A percentile compares a stretch with the other conserved stretches of the same genome.
Evolutionary conservation across 306 rosid genomes (phyloP).

Genomic region (Abrus pulchellus): DNA sequence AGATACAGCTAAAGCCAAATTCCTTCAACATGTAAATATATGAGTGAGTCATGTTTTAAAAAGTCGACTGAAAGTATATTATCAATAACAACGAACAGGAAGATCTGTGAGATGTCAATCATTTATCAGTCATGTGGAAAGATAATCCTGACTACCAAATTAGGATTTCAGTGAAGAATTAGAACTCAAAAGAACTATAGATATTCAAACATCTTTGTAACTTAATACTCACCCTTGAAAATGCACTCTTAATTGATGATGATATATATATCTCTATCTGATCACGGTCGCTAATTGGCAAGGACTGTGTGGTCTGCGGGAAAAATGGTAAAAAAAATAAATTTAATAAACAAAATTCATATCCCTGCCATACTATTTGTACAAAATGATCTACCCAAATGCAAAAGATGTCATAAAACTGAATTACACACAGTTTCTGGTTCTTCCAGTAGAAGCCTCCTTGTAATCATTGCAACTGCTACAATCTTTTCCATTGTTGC

Average conservation of each 20-base stretch:
- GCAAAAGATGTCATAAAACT: constrained; percentile 45
- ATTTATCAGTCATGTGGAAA: constrained; percentile 38
- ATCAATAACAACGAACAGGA: constrained; percentile 23
- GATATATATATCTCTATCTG: constrained; percentile 86
- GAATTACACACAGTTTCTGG: constrained; percentile 71
- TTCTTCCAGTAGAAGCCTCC: constrained; percentile 97
- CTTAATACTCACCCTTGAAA: constrained; percentile 80
- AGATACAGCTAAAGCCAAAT: constrained; percentile 2
- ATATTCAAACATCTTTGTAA: constrained; percentile 40
- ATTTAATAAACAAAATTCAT: constrained; percentile 25
- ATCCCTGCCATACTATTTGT: constrained; percentile 10
- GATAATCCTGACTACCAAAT: constrained; percentile 12
- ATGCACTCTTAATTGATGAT: constrained; percentile 81
- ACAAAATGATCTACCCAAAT: constrained; percentile 38
- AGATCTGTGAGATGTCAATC: constrained; percentile 2
- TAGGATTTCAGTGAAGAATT: constrained; percentile 35
- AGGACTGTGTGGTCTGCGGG: constrained; percentile 71
- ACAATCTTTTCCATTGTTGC: constrained; percentile 82
- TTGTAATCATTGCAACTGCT: constrained; percentile 89
- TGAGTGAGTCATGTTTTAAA: constrained; percentile 1
- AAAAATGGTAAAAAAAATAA: constrained; percentile 42
- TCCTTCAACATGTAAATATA: constrained; percentile 24
- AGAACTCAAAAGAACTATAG: constrained; percentile 12
- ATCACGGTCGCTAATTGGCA: constrained; percentile 80
- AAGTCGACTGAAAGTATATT: not conserved